phyloP scores from a whole-genome alignment of 2,329 filamentous ascomycete genomes.

The Aureobasidium musti region DNA sequence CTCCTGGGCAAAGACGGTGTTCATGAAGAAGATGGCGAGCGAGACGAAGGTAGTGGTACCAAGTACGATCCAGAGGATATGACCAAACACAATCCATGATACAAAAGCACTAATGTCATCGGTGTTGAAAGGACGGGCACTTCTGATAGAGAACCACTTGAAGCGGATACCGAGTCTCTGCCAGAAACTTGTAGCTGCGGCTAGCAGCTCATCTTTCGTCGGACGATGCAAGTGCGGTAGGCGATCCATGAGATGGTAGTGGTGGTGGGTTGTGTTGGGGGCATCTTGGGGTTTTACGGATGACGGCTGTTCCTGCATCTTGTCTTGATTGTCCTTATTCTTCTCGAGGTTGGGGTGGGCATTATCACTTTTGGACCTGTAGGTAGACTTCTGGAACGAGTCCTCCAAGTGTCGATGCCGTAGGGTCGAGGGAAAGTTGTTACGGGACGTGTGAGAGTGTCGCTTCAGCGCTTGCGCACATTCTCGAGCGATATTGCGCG shows the following conservation, averaged over 20 bases:
- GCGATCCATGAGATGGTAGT: slow-evolving; percentile 55
- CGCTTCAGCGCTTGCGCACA: slow-evolving; percentile 14
- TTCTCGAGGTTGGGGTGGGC: not conserved
- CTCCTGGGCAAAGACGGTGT: slow-evolving; percentile 97
- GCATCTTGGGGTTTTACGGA: not conserved
- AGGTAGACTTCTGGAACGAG: slow-evolving; percentile 13
- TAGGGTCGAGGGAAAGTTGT: slow-evolving; percentile 19
- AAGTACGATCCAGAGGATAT: slow-evolving; percentile 92
- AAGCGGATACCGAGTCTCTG: slow-evolving; percentile 86
- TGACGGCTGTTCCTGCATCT: not conserved
- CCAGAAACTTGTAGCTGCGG: slow-evolving; percentile 90
- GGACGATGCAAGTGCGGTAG: slow-evolving; percentile 74
- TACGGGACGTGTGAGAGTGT: slow-evolving; percentile 17
- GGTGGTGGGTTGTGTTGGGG: not conserved
- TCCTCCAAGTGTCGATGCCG: slow-evolving; percentile 20
- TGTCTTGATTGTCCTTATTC: not conserved
- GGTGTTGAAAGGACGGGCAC: slow-evolving; percentile 87
- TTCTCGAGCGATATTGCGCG: not conserved
- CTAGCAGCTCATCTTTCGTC: slow-evolving; percentile 88
- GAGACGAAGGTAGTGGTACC: slow-evolving; percentile 98
- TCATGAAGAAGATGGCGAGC: slow-evolving; percentile 83
- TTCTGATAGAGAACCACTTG: slow-evolving; percentile 97
- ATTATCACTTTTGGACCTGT: slow-evolving; percentile 19
- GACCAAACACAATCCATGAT: slow-evolving; percentile 92
- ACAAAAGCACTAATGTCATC: slow-evolving; percentile 96